A percentile compares a stretch with the other conserved stretches of the same genome.
Conservation (phyloP, 768 basidiomycete species). For the Chiua virens region DNA sequence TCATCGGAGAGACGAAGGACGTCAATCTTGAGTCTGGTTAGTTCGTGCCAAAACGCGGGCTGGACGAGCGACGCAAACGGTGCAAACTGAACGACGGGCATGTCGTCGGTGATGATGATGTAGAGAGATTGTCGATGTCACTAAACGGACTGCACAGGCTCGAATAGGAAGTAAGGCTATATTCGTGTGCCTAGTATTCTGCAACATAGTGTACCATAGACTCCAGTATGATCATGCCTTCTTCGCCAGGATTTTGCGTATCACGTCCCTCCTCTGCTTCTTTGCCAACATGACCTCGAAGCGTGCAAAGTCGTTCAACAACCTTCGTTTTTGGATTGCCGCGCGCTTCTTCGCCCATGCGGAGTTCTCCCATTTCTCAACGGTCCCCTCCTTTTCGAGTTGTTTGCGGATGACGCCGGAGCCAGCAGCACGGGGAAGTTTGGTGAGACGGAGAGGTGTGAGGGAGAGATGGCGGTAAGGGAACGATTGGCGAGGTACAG, state of each 20-base stretch:
- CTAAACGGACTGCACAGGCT: conserved; percentile 1
- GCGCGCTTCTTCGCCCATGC: conserved; percentile 87
- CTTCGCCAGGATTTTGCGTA: conserved; percentile 69
- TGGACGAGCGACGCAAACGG: conserved; percentile 87
- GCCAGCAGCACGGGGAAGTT: conserved; percentile 86
- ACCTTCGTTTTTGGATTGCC: conserved; percentile 69
- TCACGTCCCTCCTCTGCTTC: conserved; percentile 80
- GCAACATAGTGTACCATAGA: too few species aligned
- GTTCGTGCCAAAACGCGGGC: conserved; percentile 91
- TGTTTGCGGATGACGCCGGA: conserved; percentile 81
- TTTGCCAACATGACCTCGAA: conserved; percentile 88
- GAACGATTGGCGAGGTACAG: conserved; percentile 89
- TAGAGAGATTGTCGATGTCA: too few species aligned
- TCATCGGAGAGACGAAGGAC: conserved; percentile 80
- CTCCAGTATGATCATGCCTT: conserved; percentile 21
- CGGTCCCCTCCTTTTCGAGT: conserved; percentile 79
- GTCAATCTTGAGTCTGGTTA: conserved; percentile 89
- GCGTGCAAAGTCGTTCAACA: conserved; percentile 87
- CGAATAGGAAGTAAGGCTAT: conserved; percentile 12
- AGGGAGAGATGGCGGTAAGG: conserved; percentile 92
- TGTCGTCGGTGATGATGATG: too few species aligned
- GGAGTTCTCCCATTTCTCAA: conserved; percentile 88
- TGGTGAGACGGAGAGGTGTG: conserved; percentile 78
- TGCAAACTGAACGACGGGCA: conserved; percentile 80
- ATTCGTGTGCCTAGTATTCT: conserved; percentile 1